Percentiles rank a stretch among this genome's conserved stretches.
Conservation (phyloP, 208 protist species). For the Naegleria gruberi region DNA sequence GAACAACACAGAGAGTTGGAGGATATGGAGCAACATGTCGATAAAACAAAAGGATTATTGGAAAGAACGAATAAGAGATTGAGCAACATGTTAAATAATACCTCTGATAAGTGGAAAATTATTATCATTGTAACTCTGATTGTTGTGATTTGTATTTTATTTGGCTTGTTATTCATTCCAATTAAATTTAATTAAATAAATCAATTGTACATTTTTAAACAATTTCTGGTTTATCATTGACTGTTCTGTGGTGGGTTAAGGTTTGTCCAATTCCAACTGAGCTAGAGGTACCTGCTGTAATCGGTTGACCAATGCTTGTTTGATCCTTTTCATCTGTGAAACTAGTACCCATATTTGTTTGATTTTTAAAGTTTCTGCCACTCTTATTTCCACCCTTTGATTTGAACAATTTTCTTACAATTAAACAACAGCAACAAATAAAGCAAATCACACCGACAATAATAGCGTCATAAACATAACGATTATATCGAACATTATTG, state of each 20-base stretch:
- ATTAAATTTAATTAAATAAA: too few species aligned
- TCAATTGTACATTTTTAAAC: too few species aligned
- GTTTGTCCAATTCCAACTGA: too few species aligned
- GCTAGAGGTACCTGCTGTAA: too few species aligned
- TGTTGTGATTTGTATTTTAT: background rate
- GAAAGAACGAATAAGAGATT: background rate
- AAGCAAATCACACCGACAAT: background rate
- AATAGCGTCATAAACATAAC: background rate
- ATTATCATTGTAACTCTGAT: constrained; percentile 6
- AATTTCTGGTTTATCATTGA: too few species aligned
- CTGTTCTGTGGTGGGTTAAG: too few species aligned
- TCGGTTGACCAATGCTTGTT: too few species aligned
- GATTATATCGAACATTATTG: background rate
- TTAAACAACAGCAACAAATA: background rate
- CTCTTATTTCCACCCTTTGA: background rate
- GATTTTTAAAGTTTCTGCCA: background rate
- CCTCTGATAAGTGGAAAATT: background rate
- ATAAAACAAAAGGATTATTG: background rate
- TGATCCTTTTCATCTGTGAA: too few species aligned
- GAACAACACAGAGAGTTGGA: constrained; percentile 9
- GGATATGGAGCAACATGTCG: background rate
- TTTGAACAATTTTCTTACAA: background rate
- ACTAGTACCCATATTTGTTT: background rate
- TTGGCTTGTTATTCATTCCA: background rate
- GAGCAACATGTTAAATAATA: background rate